Evolutionary conservation across 345 rosid species (phyloP), one percentile per base, ranked within the genome.

Genomic region (Eucalyptus polybractea): DNA sequence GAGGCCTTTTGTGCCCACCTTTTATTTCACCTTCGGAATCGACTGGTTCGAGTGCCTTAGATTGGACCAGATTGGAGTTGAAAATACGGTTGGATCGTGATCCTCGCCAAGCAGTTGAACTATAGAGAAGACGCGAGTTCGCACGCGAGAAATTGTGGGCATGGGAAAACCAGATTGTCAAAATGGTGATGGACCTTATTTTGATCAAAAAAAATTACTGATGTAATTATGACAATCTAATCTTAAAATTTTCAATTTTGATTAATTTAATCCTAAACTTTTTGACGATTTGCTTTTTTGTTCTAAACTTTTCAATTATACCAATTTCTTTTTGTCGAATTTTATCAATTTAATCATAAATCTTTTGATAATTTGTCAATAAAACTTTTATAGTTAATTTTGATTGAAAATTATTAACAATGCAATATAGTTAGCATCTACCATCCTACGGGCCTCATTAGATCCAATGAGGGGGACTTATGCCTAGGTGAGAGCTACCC

Each of bases 311-410:
- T 24, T 56, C 3, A 56, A 24, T 56, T 24, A 56, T 24, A 0
- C 0, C 0, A 22, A 56, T 56, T 56, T 24, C 10, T 54, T 56
- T 24, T 9, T 22, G 0, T 56, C 13, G 0, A 56, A 56, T 22
- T 56, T 24, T 10, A 22, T 56, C 3, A 0, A 24, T 56, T 56
- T 24, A 4, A 25, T 22, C 0, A 0, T 56, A 56, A 24, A 56
- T 56, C 0, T 56, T 56, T 24, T 10, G 0, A 24, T 25, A 10
- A 24, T 5, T 56, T 22, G 13, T 24, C 3, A 10, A 24, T 56
- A 22, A 0, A 22, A 3, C 19, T 21, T 0, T 0, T 53, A 53
- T 8, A 21, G 2, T 0, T 53, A 8, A 8, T 53, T 53, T 53
- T 53, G 0, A 53, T 53, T 0, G 58, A 5, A 53, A 53, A 21